These are phyloP conservation scores for Apophysomyces elegans DNA, from an alignment of 371 early-diverging fungal genomes.

Conservation along the genomic window DNA sequence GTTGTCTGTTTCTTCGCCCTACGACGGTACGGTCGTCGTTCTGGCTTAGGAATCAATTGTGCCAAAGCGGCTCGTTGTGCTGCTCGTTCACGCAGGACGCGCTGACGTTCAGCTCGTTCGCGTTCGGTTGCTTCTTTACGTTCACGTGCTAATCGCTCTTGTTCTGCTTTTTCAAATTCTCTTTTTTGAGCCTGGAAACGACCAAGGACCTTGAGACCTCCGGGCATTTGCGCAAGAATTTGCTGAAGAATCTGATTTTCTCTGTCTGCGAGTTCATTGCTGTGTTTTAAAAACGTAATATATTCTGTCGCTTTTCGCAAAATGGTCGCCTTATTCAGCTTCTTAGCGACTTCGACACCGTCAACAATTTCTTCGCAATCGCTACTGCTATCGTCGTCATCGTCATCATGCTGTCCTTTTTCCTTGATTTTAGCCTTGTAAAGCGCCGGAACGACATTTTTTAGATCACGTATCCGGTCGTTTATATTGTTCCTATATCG, in stretches of 20 bases:
- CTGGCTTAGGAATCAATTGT: conserved; percentile 15
- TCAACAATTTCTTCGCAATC: conserved; percentile 63
- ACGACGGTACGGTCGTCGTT: conserved; percentile 31
- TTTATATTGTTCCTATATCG: conserved; percentile 95
- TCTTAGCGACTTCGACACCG: conserved; percentile 69
- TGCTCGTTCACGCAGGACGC: conserved; percentile 34
- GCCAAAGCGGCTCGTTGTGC: conserved; percentile 38
- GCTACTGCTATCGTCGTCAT: conserved; percentile 58
- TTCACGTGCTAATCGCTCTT: conserved; percentile 28
- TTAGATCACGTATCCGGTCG: conserved; percentile 87
- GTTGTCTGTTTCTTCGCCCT: conserved; percentile 15
- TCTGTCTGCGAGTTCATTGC: conserved; percentile 45
- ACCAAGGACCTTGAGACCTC: conserved; percentile 53
- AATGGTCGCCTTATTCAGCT: conserved; percentile 91
- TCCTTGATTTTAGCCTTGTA: conserved; percentile 60
- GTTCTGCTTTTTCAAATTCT: conserved; percentile 24
- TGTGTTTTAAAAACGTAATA: conserved; percentile 72
- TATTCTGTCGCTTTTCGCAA: conserved; percentile 89
- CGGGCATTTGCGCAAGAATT: conserved; percentile 56
- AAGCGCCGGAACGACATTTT: conserved; percentile 87
- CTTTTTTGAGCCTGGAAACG: conserved; percentile 35
- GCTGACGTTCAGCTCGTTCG: conserved; percentile 32
- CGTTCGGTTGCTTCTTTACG: conserved; percentile 25
- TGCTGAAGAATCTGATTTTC: conserved; percentile 61
- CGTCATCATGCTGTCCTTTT: conserved; percentile 43